These are phyloP conservation scores for Entomortierella parvispora DNA, from an alignment of 192 early-diverging fungal genomes.

Conservation along the genomic window DNA sequence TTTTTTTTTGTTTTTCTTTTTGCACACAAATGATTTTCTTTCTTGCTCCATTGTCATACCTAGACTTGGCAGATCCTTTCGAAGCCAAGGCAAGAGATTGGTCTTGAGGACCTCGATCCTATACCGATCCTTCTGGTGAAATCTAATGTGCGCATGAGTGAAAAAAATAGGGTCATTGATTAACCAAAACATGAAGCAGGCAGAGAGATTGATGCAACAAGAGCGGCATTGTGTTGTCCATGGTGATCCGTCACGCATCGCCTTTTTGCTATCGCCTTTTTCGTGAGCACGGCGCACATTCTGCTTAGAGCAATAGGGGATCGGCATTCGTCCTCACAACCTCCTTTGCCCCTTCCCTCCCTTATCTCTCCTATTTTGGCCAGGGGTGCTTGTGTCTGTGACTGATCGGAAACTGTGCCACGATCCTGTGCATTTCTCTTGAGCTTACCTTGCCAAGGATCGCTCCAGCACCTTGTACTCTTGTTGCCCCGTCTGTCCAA, in stretches of 20 bases:
- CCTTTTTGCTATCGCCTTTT: too few relatives aligned
- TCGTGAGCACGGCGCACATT: not conserved
- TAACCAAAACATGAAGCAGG: not conserved
- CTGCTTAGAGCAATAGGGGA: too few relatives aligned
- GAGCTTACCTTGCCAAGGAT: conserved; percentile 36
- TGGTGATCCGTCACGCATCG: conserved; percentile 12
- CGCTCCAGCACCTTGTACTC: conserved; percentile 49
- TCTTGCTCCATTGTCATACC: conserved; percentile 30
- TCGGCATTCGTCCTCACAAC: too few relatives aligned
- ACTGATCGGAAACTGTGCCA: too few relatives aligned
- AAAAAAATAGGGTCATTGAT: not conserved
- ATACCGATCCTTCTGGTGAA: conserved; percentile 54
- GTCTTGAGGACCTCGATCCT: conserved; percentile 52
- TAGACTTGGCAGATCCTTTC: conserved; percentile 40
- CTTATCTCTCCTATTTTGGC: not conserved
- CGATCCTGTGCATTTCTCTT: not conserved
- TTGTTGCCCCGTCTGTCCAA: conserved; percentile 45
- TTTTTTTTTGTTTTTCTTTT: too few relatives aligned
- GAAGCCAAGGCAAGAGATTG: conserved; percentile 49
- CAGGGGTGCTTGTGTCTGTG: too few relatives aligned
- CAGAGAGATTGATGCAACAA: too few relatives aligned
- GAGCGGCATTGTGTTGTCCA: conserved; percentile 32
- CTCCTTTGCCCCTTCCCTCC: not conserved
- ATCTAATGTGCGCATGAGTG: conserved; percentile 24
- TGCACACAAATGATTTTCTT: too few relatives aligned